Percentiles rank a stretch among this genome's conserved stretches.
Conservation (phyloP, 495 filamentous ascomycete species). For the Neurospora sp. region DNA sequence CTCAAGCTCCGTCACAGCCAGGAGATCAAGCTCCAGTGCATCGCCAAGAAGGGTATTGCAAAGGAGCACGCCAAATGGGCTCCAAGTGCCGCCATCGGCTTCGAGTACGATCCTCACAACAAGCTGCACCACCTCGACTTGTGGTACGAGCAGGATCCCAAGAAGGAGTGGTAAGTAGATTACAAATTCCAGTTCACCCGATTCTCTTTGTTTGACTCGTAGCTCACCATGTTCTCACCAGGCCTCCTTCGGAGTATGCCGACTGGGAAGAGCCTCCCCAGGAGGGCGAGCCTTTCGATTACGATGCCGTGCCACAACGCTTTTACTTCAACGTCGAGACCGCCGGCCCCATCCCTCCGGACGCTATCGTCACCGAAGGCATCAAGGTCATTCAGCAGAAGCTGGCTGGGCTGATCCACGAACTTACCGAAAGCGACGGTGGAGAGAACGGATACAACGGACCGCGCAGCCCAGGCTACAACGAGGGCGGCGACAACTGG, state of each 20-base stretch:
- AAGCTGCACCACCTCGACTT: slow-evolving; percentile 79
- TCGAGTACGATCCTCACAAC: slow-evolving; percentile 97
- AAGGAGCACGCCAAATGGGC: slow-evolving; percentile 99
- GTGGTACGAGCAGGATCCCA: slow-evolving; percentile 85
- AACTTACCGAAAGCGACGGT: slow-evolving; percentile 48
- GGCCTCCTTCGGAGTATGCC: slow-evolving; percentile 79
- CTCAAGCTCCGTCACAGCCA: slow-evolving; percentile 82
- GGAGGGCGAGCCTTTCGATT: slow-evolving; percentile 81
- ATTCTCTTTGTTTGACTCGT: background rate
- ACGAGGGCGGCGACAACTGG: slow-evolving; percentile 45
- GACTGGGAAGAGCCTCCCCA: slow-evolving; percentile 74
- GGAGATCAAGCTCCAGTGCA: slow-evolving; percentile 77
- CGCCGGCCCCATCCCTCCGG: slow-evolving; percentile 76
- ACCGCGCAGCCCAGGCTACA: slow-evolving; percentile 52
- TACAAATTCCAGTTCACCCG: background rate
- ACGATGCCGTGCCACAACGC: slow-evolving; percentile 68
- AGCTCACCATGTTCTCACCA: slow-evolving; percentile 24
- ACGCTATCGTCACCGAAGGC: slow-evolving; percentile 76
- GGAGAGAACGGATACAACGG: slow-evolving; percentile 46
- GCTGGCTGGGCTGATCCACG: slow-evolving; percentile 72
- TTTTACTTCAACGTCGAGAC: slow-evolving; percentile 95
- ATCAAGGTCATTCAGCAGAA: slow-evolving; percentile 87
- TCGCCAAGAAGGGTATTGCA: slow-evolving; percentile 96
- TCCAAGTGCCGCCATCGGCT: slow-evolving; percentile 81
- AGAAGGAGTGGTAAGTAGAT: slow-evolving; percentile 73